phyloP scores from a whole-genome alignment of 2,329 filamentous ascomycete species.

The Magnaporthales sp. region DNA sequence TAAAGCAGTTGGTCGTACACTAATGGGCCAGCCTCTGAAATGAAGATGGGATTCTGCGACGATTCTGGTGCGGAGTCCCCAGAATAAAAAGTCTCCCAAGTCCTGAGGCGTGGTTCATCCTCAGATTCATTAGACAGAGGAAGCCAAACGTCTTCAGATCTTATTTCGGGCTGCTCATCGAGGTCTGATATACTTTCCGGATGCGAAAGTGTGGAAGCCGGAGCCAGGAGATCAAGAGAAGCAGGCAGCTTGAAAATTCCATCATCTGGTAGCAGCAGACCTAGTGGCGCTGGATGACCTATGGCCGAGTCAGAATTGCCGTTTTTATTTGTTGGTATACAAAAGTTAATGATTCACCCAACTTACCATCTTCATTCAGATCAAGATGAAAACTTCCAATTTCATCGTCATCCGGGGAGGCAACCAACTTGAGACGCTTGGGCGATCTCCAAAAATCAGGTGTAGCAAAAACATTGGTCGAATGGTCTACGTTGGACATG shows the following conservation, averaged over 20 bases:
- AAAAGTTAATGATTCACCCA: not conserved
- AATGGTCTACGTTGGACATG: conserved; percentile 15
- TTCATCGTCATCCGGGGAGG: not conserved
- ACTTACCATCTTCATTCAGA: conserved; percentile 19
- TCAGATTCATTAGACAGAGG: conserved; percentile 17
- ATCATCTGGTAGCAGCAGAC: conserved; percentile 11
- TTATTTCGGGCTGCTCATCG: conserved; percentile 1
- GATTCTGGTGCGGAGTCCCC: conserved; percentile 23
- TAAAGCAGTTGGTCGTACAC: conserved; percentile 57
- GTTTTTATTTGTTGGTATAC: not conserved
- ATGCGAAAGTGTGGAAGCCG: not conserved
- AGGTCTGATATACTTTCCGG: not conserved
- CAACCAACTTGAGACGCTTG: conserved; percentile 23
- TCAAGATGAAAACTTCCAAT: conserved; percentile 34
- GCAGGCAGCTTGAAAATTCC: conserved; percentile 36
- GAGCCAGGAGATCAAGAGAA: conserved; percentile 12
- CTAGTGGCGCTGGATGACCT: not conserved
- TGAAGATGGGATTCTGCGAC: conserved; percentile 35
- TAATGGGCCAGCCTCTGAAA: conserved; percentile 59
- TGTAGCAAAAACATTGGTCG: conserved; percentile 52
- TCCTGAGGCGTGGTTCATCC: conserved; percentile 35
- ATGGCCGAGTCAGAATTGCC: not conserved
- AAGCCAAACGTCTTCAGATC: conserved; percentile 39
- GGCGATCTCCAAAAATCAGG: conserved; percentile 52
- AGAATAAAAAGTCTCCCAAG: conserved; percentile 60